Percentiles rank a stretch among this genome's conserved stretches.
Conservation (phyloP, 495 filamentous ascomycete genomes). For the Lichina pygmaea region DNA sequence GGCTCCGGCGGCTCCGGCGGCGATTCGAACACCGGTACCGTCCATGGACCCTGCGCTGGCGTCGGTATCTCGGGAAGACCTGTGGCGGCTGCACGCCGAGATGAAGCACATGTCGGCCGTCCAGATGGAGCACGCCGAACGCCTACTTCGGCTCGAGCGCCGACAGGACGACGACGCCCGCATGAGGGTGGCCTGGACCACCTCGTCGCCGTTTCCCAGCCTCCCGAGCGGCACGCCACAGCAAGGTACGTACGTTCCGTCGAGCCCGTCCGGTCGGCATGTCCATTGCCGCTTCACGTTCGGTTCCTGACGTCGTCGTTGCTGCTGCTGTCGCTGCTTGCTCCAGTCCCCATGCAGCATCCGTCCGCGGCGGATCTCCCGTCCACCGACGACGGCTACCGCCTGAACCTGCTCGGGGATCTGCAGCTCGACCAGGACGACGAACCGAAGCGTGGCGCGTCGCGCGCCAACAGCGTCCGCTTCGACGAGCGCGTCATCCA, state of each 20-base stretch:
- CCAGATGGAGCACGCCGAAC: conserved; percentile 58
- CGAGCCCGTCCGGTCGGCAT: not conserved
- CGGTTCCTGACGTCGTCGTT: not conserved
- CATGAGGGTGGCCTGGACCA: conserved; percentile 65
- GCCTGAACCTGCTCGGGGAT: conserved; percentile 35
- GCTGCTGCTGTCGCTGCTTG: not conserved
- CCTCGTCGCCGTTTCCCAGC: conserved; percentile 52
- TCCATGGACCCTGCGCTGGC: not conserved
- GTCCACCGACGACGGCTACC: conserved; percentile 58
- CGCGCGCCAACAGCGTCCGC: conserved; percentile 90
- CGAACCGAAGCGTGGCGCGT: conserved; percentile 74
- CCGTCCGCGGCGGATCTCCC: conserved; percentile 53
- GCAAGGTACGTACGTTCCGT: conserved; percentile 30
- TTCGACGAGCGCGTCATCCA: conserved; percentile 94
- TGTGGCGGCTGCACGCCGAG: conserved; percentile 70
- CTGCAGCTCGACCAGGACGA: conserved; percentile 71
- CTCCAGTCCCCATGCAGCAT: conserved; percentile 42
- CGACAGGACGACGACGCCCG: conserved; percentile 59
- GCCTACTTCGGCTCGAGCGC: conserved; percentile 52
- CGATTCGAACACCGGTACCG: not conserved
- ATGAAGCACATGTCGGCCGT: conserved; percentile 56
- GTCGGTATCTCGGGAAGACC: conserved; percentile 34
- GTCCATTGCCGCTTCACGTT: conserved; percentile 1
- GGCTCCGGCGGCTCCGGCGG: too few species aligned
- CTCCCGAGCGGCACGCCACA: conserved; percentile 33